Evolutionary conservation across 1,284 basidiomycete genomes (phyloP).

Genomic region (Boletus coffeatus): DNA sequence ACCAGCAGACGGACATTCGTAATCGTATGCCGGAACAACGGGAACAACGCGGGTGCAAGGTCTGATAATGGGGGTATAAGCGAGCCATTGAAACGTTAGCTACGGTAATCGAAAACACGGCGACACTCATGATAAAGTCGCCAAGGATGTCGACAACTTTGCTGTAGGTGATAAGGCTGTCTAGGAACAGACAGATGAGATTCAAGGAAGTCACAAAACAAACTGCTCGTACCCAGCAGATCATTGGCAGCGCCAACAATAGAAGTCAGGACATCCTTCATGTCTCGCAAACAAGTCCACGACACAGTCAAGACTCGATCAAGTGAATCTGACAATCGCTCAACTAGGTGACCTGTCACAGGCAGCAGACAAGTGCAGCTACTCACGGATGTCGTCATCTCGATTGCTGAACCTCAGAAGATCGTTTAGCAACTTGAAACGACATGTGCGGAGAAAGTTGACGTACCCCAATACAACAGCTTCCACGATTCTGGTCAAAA

Average conservation of each 20-base stretch:
- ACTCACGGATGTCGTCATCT: conserved; percentile 97
- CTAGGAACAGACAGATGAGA: conserved; percentile 34
- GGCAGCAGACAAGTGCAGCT: conserved; percentile 89
- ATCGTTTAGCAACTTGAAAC: conserved; percentile 13
- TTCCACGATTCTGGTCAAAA: conserved; percentile 83
- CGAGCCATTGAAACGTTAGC: conserved; percentile 3
- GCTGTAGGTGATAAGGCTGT: conserved; percentile 75
- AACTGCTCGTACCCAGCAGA: conserved; percentile 59
- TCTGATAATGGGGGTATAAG: conserved; percentile 65
- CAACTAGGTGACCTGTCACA: conserved; percentile 76
- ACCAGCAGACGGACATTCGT: conserved; percentile 92
- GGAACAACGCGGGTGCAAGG: conserved; percentile 86
- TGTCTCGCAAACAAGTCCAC: conserved; percentile 88
- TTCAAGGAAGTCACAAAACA: neutral
- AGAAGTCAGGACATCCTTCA: conserved; percentile 96
- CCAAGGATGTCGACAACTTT: conserved; percentile 76
- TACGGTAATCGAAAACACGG: conserved; percentile 4
- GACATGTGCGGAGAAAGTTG: neutral
- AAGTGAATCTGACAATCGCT: conserved; percentile 70
- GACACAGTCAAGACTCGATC: conserved; percentile 76
- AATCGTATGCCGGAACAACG: conserved; percentile 98
- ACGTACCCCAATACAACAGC: conserved; percentile 83
- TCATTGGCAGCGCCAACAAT: conserved; percentile 97
- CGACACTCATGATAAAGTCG: conserved; percentile 57
- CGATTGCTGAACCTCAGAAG: conserved; percentile 72